Evolutionary conservation across 176 grass and related monocot genomes (phyloP), one percentile per base, ranked within the genome.

Genomic region (Oryza brachyantha): DNA sequence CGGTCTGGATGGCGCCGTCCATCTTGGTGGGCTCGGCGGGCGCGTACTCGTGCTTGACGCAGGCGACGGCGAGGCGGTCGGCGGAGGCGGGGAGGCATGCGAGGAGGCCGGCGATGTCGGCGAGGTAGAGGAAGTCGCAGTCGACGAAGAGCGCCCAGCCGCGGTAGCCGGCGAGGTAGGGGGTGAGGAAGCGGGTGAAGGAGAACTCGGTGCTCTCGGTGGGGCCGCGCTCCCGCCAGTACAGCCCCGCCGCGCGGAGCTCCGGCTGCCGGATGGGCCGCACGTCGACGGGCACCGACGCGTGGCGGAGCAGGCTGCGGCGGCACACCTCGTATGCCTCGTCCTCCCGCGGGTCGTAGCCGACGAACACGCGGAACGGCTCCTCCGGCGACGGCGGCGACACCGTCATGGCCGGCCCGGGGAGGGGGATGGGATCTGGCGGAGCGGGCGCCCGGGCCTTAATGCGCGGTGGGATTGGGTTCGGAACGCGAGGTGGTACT

Each of bases 171-270:
- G 91, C 77, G 59, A 97, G 90, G 73, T 66, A 80, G 0, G 93
- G 91, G 35, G 93, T 97, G 74, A 97, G 90, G 81, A 97, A 97
- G 57, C 93, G 93, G 24, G 93, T 91, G 88, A 97, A 97, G 69
- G 93, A 97, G 90, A 97, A 97, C 81, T 97, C 93, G 19, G 93
- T 97, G 73, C 88, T 91, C 86, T 97, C 93, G 2, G 83, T 97
- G 64, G 78, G 93, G 0, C 77, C 86, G 3, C 93, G 88, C 29
- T 71, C 77, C 19, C 91, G 93, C 78, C 81, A 81, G 88, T 93
- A 97, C 1, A 93, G 83, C 21, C 86, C 84, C 22, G 88, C 58
- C 0, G 86, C 70, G 27, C 93, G 93, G 24, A 97, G 91, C 2
- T 97, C 88, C 3, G 69, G 17, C 70, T 97, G 93, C 2, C 77